Percentiles rank a stretch among this genome's conserved stretches.
phyloP scores from a whole-genome alignment of 495 filamentous ascomycete species.

The Tuber borchii region DNA sequence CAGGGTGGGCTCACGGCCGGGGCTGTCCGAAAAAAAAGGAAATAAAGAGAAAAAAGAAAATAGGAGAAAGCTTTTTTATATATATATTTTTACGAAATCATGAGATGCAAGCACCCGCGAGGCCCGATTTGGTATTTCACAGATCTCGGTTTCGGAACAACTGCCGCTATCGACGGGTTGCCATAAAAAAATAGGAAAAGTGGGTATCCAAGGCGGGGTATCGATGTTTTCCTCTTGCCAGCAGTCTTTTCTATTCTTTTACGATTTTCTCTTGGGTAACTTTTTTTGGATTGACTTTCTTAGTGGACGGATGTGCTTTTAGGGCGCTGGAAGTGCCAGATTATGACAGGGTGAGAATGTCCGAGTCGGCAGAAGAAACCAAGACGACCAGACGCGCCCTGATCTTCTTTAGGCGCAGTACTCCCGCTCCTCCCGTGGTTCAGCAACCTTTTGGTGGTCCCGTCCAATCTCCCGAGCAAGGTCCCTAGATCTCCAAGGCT shows the following conservation, averaged over 20 bases:
- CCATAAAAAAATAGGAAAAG: not conserved
- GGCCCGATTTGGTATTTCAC: not conserved
- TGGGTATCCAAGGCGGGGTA: not conserved
- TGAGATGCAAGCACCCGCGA: too few species aligned
- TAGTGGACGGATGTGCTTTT: not conserved
- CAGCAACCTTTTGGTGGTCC: not conserved
- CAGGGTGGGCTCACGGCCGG: too few species aligned
- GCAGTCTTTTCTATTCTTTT: not conserved
- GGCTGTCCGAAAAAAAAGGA: too few species aligned
- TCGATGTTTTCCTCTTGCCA: too few species aligned
- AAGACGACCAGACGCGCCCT: not conserved
- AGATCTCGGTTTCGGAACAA: not conserved
- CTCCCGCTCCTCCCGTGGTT: not conserved
- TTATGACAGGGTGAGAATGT: not conserved
- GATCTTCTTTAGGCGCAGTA: not conserved
- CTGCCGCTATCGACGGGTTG: not conserved
- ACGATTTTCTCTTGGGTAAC: too few species aligned
- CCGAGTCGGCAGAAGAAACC: too few species aligned
- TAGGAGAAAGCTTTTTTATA: too few species aligned
- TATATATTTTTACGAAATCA: not conserved
- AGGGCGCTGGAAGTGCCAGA: not conserved
- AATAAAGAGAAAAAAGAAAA: too few species aligned
- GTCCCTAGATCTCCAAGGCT: not conserved
- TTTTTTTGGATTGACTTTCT: not conserved
- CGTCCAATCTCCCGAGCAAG: not conserved